These are phyloP conservation scores for Coemansia sp. DNA, from an alignment of 192 early-diverging fungal genomes.

Conservation along the genomic window DNA sequence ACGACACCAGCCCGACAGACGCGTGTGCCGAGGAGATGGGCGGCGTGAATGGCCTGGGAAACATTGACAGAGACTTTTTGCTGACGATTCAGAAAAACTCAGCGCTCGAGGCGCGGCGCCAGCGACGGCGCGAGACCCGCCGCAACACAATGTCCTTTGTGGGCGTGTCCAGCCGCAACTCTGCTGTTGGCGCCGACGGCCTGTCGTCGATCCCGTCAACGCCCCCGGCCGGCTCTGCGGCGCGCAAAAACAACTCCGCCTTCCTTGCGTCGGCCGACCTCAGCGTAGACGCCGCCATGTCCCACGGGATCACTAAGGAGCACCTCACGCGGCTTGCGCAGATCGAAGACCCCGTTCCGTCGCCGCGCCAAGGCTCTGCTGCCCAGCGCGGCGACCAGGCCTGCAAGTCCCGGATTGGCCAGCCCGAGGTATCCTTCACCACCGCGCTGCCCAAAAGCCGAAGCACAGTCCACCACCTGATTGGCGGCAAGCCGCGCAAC, in stretches of 20 bases:
- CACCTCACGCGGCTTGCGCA: constrained; percentile 8
- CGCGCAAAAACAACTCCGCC: constrained; percentile 14
- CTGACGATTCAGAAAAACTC: constrained; percentile 52
- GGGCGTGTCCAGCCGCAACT: constrained; percentile 4
- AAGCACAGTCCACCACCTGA: neutral
- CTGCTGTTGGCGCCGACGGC: neutral
- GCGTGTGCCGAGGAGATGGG: constrained; percentile 1
- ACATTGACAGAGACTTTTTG: constrained; percentile 49
- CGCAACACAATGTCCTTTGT: constrained; percentile 49
- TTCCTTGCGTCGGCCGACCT: neutral
- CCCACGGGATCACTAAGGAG: constrained; percentile 8
- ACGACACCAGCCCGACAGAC: neutral
- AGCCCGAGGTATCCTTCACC: neutral
- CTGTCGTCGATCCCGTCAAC: constrained; percentile 1
- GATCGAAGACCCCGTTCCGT: neutral
- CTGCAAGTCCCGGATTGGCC: neutral
- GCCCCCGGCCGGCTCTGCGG: neutral
- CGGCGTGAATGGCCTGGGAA: constrained; percentile 23
- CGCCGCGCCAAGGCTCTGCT: no score
- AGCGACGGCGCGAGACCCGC: constrained; percentile 48
- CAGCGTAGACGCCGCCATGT: neutral
- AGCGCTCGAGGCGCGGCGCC: constrained; percentile 45
- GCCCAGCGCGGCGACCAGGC: no score
- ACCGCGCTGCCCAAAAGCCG: neutral
- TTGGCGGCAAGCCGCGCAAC: neutral